Conservation (phyloP, 2,329 filamentous ascomycete genomes). For the Sclerotinia borealis region DNA sequence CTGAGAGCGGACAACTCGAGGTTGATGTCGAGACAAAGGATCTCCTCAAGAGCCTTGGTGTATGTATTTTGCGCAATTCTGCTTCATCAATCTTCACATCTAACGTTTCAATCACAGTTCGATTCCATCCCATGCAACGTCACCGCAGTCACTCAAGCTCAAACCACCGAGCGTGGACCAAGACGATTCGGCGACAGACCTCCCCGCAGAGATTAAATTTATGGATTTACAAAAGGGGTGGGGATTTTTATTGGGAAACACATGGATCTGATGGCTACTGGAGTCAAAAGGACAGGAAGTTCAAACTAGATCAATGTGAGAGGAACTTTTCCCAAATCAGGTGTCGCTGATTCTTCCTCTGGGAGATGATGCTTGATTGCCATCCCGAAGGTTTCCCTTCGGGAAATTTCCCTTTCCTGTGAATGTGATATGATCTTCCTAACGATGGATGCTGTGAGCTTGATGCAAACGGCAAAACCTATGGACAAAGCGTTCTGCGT, state of each 20-base stretch:
- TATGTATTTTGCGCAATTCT: conserved; percentile 50
- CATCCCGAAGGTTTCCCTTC: no score
- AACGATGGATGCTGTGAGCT: conserved; percentile 1
- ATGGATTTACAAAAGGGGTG: conserved; percentile 17
- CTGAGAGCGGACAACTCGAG: conserved; percentile 89
- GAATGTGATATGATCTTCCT: conserved; percentile 14
- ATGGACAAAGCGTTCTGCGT: not conserved
- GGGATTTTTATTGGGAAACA: conserved; percentile 21
- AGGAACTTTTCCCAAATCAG: conserved; percentile 54
- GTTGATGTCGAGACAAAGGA: conserved; percentile 98
- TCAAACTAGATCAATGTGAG: conserved; percentile 52
- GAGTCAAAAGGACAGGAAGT: conserved; percentile 29
- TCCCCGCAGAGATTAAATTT: conserved; percentile 38
- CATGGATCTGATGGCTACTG: conserved; percentile 29
- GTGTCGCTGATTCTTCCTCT: conserved; percentile 79
- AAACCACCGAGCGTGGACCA: conserved; percentile 68
- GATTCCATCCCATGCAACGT: conserved; percentile 97
- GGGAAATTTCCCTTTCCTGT: not conserved
- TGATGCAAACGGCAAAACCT: not conserved
- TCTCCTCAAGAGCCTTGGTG: conserved; percentile 95
- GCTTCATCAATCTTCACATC: not conserved
- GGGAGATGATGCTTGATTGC: conserved; percentile 87
- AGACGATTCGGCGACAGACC: conserved; percentile 69
- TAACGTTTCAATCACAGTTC: conserved; percentile 58
- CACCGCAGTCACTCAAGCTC: conserved; percentile 81